phyloP scores from a whole-genome alignment of 2,329 filamentous ascomycete species.

The Aureobasidium namibiae region DNA sequence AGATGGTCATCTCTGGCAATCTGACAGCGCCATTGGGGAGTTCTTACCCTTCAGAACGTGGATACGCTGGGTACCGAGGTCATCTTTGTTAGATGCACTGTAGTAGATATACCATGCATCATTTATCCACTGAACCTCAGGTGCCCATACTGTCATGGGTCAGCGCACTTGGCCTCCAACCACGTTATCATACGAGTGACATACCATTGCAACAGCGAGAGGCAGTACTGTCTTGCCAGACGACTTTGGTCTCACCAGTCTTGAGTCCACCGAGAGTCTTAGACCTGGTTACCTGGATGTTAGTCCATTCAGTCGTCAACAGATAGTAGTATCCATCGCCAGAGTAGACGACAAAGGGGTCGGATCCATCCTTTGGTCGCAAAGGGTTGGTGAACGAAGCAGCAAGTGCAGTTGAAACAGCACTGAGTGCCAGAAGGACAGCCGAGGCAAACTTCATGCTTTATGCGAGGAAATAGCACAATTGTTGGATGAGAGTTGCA shows the following conservation, averaged over 20 bases:
- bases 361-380: conserved; percentile 41
- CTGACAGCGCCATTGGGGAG: too few species aligned
- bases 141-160: conserved; percentile 41
- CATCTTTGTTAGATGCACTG: conserved; percentile 34
- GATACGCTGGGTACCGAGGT: conserved; percentile 41
- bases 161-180: background rate
- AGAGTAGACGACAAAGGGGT: conserved; percentile 44
- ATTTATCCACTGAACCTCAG: conserved; percentile 46
- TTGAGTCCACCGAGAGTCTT: conserved; percentile 49
- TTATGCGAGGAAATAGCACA: background rate
- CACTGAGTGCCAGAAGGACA: conserved; percentile 7
- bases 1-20: background rate
- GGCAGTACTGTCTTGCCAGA: conserved; percentile 41
- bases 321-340: conserved; percentile 50
- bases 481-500: background rate
- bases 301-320: conserved; percentile 48
- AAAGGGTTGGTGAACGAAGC: conserved; percentile 46
- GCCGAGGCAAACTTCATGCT: conserved; percentile 11
- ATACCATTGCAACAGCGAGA: conserved; percentile 41
- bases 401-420: conserved; percentile 19
- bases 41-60: conserved; percentile 44
- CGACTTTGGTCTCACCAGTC: conserved; percentile 41
- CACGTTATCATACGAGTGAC: background rate
- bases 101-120: conserved; percentile 50
- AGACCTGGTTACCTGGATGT: conserved; percentile 47